These are phyloP conservation scores for Lasiodiplodia hormozganensis DNA, from an alignment of 2,329 filamentous ascomycete species.

Conservation along the genomic window DNA sequence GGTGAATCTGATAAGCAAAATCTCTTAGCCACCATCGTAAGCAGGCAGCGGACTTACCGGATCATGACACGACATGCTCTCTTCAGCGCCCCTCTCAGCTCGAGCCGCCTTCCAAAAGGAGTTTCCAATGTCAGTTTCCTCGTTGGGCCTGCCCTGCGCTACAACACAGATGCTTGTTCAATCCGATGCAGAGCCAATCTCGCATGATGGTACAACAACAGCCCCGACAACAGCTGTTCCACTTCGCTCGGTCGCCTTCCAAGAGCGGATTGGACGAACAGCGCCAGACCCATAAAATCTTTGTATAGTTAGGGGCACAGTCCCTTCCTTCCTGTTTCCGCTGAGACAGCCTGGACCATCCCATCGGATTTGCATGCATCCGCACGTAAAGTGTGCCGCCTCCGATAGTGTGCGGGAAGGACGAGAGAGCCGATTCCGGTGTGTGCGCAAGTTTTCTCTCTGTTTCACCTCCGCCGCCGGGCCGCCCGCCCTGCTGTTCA, in stretches of 20 bases:
- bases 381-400: not conserved
- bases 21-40: not conserved
- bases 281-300: not conserved
- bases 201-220: conserved; percentile 1
- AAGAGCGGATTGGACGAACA: not conserved
- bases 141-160: not conserved
- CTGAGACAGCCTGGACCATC: not conserved
- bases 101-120: not conserved
- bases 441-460: not conserved
- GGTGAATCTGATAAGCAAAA: conserved; percentile 16
- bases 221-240: conserved; percentile 13
- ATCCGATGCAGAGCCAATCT: conserved; percentile 17
- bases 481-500: not conserved
- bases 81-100: not conserved
- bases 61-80: not conserved
- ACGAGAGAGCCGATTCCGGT: conserved; percentile 4
- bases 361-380: conserved; percentile 1
- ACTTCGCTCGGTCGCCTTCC: conserved; percentile 5
- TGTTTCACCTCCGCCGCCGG: not conserved
- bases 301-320: not conserved
- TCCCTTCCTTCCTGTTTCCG: not conserved
- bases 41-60: not conserved
- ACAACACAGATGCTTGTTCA: not conserved
- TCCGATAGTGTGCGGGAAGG: not conserved
- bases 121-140: not conserved